Conservation (phyloP, 352 stramenopile genomes). For the Phytopythium cucurbitacearum region DNA sequence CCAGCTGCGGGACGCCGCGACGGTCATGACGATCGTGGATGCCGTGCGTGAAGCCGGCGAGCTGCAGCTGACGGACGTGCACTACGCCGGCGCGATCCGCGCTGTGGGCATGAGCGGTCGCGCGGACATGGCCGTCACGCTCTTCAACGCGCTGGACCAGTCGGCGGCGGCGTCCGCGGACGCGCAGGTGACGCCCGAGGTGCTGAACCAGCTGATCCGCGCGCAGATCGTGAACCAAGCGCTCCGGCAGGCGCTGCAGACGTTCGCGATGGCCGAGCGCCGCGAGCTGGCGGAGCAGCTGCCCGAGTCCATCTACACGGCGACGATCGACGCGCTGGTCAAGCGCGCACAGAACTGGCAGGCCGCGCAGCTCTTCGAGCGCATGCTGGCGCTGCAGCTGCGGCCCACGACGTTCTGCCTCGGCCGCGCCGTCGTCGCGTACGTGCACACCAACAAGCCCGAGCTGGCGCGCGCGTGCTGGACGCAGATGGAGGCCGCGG, state of each 20-base stretch:
- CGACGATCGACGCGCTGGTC: constrained; percentile 68
- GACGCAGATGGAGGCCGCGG: constrained; percentile 44
- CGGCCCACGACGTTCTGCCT: constrained; percentile 68
- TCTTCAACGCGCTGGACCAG: constrained; percentile 71
- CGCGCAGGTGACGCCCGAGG: constrained; percentile 1
- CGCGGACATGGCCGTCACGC: constrained; percentile 40
- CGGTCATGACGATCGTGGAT: constrained; percentile 43
- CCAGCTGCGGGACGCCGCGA: constrained; percentile 46
- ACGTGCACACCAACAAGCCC: constrained; percentile 64
- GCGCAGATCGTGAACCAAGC: constrained; percentile 66
- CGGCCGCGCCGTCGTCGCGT: constrained; percentile 72
- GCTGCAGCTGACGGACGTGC: constrained; percentile 18
- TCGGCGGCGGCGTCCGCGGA: constrained; percentile 25
- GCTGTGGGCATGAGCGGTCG: constrained; percentile 57
- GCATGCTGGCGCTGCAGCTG: constrained; percentile 66
- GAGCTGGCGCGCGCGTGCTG: constrained; percentile 62
- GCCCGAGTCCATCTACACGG: constrained; percentile 71
- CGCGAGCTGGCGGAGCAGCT: constrained; percentile 34
- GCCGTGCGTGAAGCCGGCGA: constrained; percentile 22
- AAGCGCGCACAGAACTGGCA: constrained; percentile 58
- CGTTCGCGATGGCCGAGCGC: constrained; percentile 52
- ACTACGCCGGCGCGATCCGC: constrained; percentile 62
- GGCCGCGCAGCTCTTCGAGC: constrained; percentile 59
- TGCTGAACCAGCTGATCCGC: constrained; percentile 73
- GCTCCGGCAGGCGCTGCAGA: constrained; percentile 70